Evolutionary conservation across 1,284 basidiomycete species (phyloP).

Genomic region (Cyathus pygmaeus): DNA sequence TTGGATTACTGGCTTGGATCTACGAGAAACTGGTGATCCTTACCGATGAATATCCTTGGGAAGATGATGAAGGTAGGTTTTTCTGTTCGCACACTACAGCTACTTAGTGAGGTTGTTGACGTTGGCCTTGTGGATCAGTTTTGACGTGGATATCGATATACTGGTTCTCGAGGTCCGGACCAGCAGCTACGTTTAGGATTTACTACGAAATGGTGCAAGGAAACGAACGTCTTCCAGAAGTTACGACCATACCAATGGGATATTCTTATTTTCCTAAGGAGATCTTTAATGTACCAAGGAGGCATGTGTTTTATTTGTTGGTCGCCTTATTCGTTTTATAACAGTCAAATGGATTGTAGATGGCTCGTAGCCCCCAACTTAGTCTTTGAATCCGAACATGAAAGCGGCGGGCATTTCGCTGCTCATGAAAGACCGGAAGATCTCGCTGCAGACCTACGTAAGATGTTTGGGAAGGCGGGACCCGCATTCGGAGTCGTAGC

Average conservation of each 20-base stretch:
- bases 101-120: not conserved
- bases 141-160: slow-evolving; percentile 67
- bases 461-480: slow-evolving; percentile 50
- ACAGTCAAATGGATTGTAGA: slow-evolving; percentile 5
- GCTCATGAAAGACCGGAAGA: slow-evolving; percentile 42
- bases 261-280: slow-evolving; percentile 58
- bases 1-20: slow-evolving; percentile 66
- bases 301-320: too few species aligned
- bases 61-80: slow-evolving; percentile 56
- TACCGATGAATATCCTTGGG: slow-evolving; percentile 60
- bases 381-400: slow-evolving; percentile 37
- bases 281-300: slow-evolving; percentile 38
- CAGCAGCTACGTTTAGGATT: slow-evolving; percentile 60
- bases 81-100: not conserved
- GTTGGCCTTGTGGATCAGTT: slow-evolving; percentile 42
- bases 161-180: slow-evolving; percentile 65
- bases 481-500: slow-evolving; percentile 42
- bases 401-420: slow-evolving; percentile 49
- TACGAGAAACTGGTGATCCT: slow-evolving; percentile 64
- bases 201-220: slow-evolving; percentile 53
- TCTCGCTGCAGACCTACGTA: slow-evolving; percentile 44
- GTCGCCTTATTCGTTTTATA: not conserved
- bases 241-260: slow-evolving; percentile 52
- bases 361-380: slow-evolving; percentile 24
- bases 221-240: slow-evolving; percentile 6